These are phyloP conservation scores for Rhodotorula kratochvilovae DNA, from an alignment of 768 basidiomycete genomes.

Conservation along the genomic window DNA sequence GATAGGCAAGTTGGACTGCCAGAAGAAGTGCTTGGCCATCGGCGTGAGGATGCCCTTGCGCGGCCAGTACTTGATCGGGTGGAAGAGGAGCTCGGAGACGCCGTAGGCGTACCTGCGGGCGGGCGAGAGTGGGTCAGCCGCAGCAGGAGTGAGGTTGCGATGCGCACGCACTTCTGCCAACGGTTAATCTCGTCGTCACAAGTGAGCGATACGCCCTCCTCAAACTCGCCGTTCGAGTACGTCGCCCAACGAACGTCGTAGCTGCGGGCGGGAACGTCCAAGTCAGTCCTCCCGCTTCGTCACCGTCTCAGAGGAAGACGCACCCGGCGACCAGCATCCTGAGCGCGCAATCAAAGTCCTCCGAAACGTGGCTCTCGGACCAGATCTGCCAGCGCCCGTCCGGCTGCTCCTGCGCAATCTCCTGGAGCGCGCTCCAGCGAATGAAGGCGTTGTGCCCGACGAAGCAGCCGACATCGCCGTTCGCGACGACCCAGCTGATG, in stretches of 20 bases:
- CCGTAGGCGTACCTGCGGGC: constrained; percentile 30
- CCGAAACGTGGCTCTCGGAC: constrained; percentile 76
- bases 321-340: constrained; percentile 11
- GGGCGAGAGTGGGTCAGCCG: not conserved
- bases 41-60: constrained; percentile 68
- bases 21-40: constrained; percentile 45
- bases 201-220: constrained; percentile 85
- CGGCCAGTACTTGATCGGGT: constrained; percentile 75
- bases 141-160: not conserved
- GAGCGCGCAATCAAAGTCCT: constrained; percentile 49
- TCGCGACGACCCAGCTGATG: constrained; percentile 1
- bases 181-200: constrained; percentile 84
- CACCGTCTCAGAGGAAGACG: no score
- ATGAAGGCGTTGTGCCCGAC: constrained; percentile 74
- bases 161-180: constrained; percentile 67
- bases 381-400: constrained; percentile 69
- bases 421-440: constrained; percentile 82
- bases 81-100: constrained; percentile 63
- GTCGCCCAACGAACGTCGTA: constrained; percentile 56
- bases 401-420: constrained; percentile 66
- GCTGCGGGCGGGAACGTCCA: not conserved
- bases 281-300: not conserved
- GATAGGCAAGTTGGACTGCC: constrained; percentile 51
- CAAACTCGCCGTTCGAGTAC: constrained; percentile 60
- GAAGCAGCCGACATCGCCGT: constrained; percentile 7